phyloP scores from a whole-genome alignment of 192 early-diverging fungal species.

The Coemansia biformis region DNA sequence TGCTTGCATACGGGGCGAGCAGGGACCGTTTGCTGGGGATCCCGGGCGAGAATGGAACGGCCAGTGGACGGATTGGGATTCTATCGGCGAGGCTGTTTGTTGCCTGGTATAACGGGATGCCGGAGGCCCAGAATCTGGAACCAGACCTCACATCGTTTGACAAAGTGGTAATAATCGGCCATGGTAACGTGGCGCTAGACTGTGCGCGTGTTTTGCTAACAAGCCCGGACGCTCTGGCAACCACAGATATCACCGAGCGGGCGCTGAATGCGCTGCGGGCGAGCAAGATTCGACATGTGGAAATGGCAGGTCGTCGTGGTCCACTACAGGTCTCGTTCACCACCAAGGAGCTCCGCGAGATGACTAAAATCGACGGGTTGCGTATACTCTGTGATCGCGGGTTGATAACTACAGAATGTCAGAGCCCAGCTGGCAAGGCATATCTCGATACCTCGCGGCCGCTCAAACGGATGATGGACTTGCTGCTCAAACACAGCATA shows the following conservation, averaged over 20 bases:
- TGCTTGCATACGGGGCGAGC: conserved; percentile 83
- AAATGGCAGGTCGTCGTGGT: conserved; percentile 85
- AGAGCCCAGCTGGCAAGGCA: conserved; percentile 20
- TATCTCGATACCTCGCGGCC: conserved; percentile 54
- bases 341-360: conserved; percentile 92
- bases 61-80: conserved; percentile 44
- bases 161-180: conserved; percentile 78
- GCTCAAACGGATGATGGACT: conserved; percentile 77
- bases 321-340: conserved; percentile 92
- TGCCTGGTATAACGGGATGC: conserved; percentile 91
- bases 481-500: conserved; percentile 61
- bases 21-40: conserved; percentile 66
- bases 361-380: conserved; percentile 67
- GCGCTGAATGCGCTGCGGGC: conserved; percentile 62
- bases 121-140: conserved; percentile 56
- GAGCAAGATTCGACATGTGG: conserved; percentile 74
- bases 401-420: conserved; percentile 54
- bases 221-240: conserved; percentile 61
- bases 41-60: conserved; percentile 54
- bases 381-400: conserved; percentile 59
- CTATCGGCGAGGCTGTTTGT: conserved; percentile 82
- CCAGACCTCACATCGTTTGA: conserved; percentile 63
- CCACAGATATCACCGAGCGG: conserved; percentile 79
- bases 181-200: conserved; percentile 94
- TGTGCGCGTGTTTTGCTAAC: conserved; percentile 80